A percentile compares a stretch with the other conserved stretches of the same genome.
Evolutionary conservation across 805 yeast genomes (phyloP).

Genomic region (Suhomyces sp.): DNA sequence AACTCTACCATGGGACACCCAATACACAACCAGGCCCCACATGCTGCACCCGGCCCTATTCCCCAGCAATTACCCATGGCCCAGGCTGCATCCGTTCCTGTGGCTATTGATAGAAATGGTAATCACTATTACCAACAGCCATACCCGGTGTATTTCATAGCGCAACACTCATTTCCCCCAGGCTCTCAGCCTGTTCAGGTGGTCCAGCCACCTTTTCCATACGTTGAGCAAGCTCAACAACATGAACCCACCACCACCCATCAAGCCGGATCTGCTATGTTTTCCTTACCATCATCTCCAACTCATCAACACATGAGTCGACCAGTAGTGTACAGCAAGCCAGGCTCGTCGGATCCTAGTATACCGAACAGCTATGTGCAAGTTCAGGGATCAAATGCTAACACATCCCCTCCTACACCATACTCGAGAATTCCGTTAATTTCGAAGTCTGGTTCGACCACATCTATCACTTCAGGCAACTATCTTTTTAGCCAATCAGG

Average conservation of each 20-base stretch:
- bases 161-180: slow-evolving; percentile 13
- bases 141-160: slow-evolving; percentile 37
- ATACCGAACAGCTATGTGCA: slow-evolving; percentile 2
- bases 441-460: slow-evolving; percentile 26
- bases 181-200: not conserved
- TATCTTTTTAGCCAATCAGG: slow-evolving; percentile 25
- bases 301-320: slow-evolving; percentile 10
- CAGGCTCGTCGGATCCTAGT: not conserved
- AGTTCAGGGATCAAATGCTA: slow-evolving; percentile 5
- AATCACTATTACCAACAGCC: slow-evolving; percentile 30
- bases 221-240: not conserved
- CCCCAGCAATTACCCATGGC: not conserved
- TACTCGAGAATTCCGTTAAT: slow-evolving; percentile 6
- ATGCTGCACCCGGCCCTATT: not conserved
- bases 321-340: not conserved
- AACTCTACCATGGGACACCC: not conserved
- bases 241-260: not conserved
- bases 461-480: slow-evolving; percentile 21
- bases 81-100: slow-evolving; percentile 4
- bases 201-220: not conserved
- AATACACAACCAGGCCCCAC: not conserved
- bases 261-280: slow-evolving; percentile 14
- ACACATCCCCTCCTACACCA: slow-evolving; percentile 1
- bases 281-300: slow-evolving; percentile 31
- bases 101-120: slow-evolving; percentile 19